Conservation (phyloP, 2,329 filamentous ascomycete species). For the Clarireedia hainanense region DNA sequence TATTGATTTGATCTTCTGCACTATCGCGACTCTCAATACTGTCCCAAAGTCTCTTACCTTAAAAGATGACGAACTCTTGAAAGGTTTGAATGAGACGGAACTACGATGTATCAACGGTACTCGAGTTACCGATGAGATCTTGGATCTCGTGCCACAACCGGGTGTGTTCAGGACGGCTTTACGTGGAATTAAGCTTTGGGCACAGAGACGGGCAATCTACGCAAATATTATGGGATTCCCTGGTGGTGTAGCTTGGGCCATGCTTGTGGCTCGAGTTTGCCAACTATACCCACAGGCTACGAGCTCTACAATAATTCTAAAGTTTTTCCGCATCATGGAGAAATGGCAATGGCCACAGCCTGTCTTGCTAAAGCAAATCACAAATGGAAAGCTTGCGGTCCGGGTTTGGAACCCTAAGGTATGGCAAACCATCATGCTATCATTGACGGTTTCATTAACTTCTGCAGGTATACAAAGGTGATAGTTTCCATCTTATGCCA, state of each 20-base stretch:
- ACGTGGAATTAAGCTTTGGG: slow-evolving; percentile 93
- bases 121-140: slow-evolving; percentile 86
- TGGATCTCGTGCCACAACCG: slow-evolving; percentile 79
- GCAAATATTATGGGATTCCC: slow-evolving; percentile 95
- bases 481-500: slow-evolving; percentile 88
- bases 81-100: slow-evolving; percentile 79
- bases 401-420: slow-evolving; percentile 93
- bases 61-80: slow-evolving; percentile 75
- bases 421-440: slow-evolving; percentile 21
- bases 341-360: slow-evolving; percentile 92
- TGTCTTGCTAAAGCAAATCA: slow-evolving; percentile 82
- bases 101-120: slow-evolving; percentile 89
- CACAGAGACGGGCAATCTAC: slow-evolving; percentile 84
- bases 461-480: slow-evolving; percentile 31
- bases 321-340: slow-evolving; percentile 89
- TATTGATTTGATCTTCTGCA: slow-evolving; percentile 87
- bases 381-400: slow-evolving; percentile 71
- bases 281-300: slow-evolving; percentile 93
- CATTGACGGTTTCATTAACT: slow-evolving; percentile 20
- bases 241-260: slow-evolving; percentile 95
- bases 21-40: slow-evolving; percentile 61
- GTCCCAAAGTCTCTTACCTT: slow-evolving; percentile 67
- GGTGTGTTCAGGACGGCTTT: slow-evolving; percentile 85
- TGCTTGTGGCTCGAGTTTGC: slow-evolving; percentile 92
- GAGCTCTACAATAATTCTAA: slow-evolving; percentile 78